Evolutionary conservation across 345 rosid species (phyloP), one percentile per base, ranked within the genome.

Genomic region (Brassica incana): DNA sequence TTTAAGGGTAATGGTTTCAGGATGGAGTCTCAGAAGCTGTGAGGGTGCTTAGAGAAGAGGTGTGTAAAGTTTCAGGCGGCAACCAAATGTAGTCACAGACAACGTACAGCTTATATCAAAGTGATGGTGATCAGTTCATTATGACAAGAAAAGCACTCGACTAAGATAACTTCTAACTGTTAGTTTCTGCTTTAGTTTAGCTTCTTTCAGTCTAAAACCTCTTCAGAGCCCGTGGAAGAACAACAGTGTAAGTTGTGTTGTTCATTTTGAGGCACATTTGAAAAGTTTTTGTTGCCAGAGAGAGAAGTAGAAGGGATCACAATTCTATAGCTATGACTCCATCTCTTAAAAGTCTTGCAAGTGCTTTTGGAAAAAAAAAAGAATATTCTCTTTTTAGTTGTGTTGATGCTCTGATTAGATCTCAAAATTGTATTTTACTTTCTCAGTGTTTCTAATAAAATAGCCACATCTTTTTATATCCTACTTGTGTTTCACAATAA

Each of bases 1-100:
- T 16, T 16, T 69, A 25, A 15, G 30, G 30, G 73, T 56, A 27
- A 73, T 67, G 36, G 14, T 76, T 77, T 80, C 84, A 93, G 98
- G 93, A 92, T 82, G 97, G 98, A 80, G 92, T 89, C 65, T 67
- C 82, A 25, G 92, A 90, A 84, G 98, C 96, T 62, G 93, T 89
- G 76, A 89, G 79, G 76, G 84, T 87, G 71, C 87, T 94, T 30
- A 83, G 85, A 83, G 85, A 90, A 81, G 91, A 88, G 79, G 76
- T 90, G 65, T 76, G 77, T 71, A 67, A 23, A 54, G 79, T 64
- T 58, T 64, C 52, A 30, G 48, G 68, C 40, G 70, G 76, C 83
- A 80, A 56, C 50, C 1, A 1, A 52, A 36, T 29, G 14, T 72
- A 38, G 73, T 32, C 58, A 65, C 25, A 54, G 36, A 50, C 63